Percentiles rank a stretch among this genome's conserved stretches.
Conservation (phyloP, 495 filamentous ascomycete genomes). For the Chaetomium cochliodes region DNA sequence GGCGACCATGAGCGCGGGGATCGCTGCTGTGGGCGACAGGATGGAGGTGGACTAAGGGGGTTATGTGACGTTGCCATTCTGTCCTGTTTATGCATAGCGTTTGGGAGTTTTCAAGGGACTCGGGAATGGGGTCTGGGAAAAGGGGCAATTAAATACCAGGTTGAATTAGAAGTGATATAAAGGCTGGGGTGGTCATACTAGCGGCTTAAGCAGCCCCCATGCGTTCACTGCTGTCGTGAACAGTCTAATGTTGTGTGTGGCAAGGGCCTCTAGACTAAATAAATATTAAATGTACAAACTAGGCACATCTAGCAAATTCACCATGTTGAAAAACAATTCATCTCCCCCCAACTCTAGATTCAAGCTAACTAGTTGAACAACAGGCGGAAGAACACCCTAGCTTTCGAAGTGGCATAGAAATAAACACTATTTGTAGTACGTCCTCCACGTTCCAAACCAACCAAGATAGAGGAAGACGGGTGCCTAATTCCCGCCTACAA, state of each 20-base stretch:
- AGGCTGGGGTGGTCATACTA: neutral
- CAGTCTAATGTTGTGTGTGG: neutral
- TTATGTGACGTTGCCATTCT: neutral
- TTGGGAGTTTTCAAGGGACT: slow-evolving; percentile 17
- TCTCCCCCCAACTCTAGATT: neutral
- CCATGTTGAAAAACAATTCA: no score
- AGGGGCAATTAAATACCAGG: neutral
- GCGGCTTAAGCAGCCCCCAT: neutral
- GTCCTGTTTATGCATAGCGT: slow-evolving; percentile 28
- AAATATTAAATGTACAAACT: slow-evolving; percentile 1
- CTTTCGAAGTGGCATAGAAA: neutral
- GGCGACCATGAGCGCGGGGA: slow-evolving; percentile 37
- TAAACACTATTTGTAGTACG: neutral
- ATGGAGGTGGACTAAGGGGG: slow-evolving; percentile 46
- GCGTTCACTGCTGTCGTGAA: neutral
- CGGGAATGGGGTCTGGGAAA: neutral
- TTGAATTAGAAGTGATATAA: neutral
- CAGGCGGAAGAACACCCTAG: neutral
- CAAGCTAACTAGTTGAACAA: neutral
- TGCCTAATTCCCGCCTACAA: neutral
- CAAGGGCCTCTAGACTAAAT: neutral
- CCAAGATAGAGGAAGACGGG: neutral
- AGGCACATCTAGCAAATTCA: neutral
- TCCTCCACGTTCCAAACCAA: neutral
- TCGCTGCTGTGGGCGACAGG: slow-evolving; percentile 40